A percentile compares a stretch with the other conserved stretches of the same genome.
phyloP scores from a whole-genome alignment of 2,329 filamentous ascomycete genomes.

The Truncatella angustata region DNA sequence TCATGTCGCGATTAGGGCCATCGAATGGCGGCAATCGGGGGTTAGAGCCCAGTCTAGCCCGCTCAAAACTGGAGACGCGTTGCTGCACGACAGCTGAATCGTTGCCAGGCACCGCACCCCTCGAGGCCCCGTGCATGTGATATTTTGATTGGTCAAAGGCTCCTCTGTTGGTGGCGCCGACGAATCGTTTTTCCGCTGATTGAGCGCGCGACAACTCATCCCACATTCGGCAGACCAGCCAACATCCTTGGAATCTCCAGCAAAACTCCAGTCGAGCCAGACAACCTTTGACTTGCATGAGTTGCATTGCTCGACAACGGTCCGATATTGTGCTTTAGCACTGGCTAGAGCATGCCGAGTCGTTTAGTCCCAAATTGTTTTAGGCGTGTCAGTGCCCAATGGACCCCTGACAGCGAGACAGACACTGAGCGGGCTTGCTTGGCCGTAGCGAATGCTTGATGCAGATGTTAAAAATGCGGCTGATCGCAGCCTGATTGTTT shows the following conservation, averaged over 20 bases:
- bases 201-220: conserved; percentile 7
- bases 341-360: not conserved
- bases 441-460: too few species aligned
- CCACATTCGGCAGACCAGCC: conserved; percentile 1
- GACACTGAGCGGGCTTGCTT: too few species aligned
- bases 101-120: conserved; percentile 4
- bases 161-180: not conserved
- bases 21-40: not conserved
- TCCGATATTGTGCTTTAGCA: not conserved
- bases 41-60: not conserved
- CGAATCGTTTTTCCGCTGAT: conserved; percentile 3
- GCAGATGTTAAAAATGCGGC: too few species aligned
- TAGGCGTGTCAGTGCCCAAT: too few species aligned
- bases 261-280: too few species aligned
- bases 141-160: not conserved
- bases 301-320: not conserved
- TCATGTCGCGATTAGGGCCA: not conserved
- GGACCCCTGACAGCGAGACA: too few species aligned
- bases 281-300: not conserved
- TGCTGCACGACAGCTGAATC: conserved; percentile 8
- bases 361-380: too few species aligned
- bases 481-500: too few species aligned
- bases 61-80: not conserved
- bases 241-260: not conserved
- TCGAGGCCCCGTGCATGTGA: not conserved